phyloP scores from a whole-genome alignment of 306 rosid species.

The Betula pendula region DNA sequence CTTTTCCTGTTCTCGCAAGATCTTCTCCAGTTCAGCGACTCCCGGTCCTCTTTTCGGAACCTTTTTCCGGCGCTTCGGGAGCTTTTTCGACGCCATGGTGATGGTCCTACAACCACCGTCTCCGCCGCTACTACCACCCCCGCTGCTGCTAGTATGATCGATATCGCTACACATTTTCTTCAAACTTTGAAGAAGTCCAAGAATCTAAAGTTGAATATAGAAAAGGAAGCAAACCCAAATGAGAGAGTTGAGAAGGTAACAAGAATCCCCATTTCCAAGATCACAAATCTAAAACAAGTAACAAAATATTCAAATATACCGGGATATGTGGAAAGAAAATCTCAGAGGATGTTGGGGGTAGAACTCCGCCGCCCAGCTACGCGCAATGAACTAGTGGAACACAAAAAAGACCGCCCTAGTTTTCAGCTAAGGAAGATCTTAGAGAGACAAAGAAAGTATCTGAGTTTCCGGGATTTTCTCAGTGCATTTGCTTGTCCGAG shows the following conservation, averaged over 20 bases:
- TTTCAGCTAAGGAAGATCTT: conserved; percentile 24
- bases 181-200: background rate
- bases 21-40: conserved; percentile 75
- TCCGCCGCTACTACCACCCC: background rate
- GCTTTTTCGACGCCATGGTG: conserved; percentile 25
- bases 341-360: conserved; percentile 20
- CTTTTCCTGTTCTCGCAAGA: conserved; percentile 52
- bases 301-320: conserved; percentile 23
- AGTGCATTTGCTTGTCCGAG: conserved; percentile 34
- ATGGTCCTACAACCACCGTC: conserved; percentile 16
- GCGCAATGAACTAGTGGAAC: conserved; percentile 16
- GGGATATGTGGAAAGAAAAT: conserved; percentile 39
- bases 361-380: conserved; percentile 14
- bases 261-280: conserved; percentile 31
- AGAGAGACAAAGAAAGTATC: background rate
- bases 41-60: conserved; percentile 78
- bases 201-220: conserved; percentile 6
- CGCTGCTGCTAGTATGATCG: conserved; percentile 8
- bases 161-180: conserved; percentile 49
- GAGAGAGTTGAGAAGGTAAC: conserved; percentile 23
- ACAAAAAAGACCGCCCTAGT: conserved; percentile 19
- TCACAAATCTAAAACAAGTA: conserved; percentile 38
- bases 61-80: conserved; percentile 42
- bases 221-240: conserved; percentile 5
- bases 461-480: conserved; percentile 49